Evolutionary conservation across 73 alveolate species (phyloP).

Genomic region (Paramecium caudatum): DNA sequence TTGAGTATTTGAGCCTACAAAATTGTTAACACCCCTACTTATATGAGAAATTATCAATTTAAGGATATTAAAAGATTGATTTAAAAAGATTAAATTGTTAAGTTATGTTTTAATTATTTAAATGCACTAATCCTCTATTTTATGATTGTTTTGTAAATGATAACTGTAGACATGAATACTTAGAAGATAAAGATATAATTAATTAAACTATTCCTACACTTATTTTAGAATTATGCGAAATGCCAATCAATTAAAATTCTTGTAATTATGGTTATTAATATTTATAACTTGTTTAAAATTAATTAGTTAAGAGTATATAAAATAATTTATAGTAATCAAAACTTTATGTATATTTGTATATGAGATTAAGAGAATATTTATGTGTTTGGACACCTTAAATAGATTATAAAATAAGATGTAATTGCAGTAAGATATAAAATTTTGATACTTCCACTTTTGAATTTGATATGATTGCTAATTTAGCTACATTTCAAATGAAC

Average conservation of each 20-base stretch:
- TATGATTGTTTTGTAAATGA: conserved; percentile 24
- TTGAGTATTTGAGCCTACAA: background rate
- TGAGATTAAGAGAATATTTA: conserved; percentile 34
- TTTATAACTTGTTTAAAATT: background rate
- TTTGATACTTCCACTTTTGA: conserved; percentile 5
- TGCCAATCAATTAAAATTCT: background rate
- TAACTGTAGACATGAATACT: background rate
- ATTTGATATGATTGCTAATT: conserved; percentile 30
- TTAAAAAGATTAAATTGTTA: conserved; percentile 9
- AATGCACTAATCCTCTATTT: conserved; percentile 25
- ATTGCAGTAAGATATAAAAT: background rate
- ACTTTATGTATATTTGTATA: conserved; percentile 33
- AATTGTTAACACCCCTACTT: background rate
- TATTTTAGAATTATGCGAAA: conserved; percentile 15
- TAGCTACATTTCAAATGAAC: conserved; percentile 57
- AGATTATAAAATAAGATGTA: background rate
- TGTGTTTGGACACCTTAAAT: background rate
- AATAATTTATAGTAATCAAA: conserved; percentile 19
- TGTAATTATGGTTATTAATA: conserved; percentile 17
- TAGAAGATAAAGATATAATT: background rate
- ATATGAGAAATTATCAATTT: background rate
- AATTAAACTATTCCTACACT: conserved; percentile 15
- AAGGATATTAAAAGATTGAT: background rate
- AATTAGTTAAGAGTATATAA: background rate
- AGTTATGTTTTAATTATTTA: conserved; percentile 1